Conservation (phyloP, 192 early-diverging fungal genomes). For the Diversispora eburnea region DNA sequence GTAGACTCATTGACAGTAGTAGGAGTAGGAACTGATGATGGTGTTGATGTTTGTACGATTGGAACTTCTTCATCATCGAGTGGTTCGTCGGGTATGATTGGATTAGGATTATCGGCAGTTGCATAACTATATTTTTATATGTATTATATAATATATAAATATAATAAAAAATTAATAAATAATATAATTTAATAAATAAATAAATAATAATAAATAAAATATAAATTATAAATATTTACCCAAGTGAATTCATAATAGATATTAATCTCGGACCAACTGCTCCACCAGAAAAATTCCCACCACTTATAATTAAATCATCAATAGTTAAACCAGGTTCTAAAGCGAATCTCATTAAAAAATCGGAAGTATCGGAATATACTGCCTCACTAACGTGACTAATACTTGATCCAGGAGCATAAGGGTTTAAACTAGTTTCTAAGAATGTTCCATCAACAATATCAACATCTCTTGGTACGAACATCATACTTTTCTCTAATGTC, state of each 20-base stretch:
- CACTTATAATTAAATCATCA: constrained; percentile 14
- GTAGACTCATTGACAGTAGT: too few relatives aligned
- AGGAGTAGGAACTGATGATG: too few relatives aligned
- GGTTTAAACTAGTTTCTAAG: constrained; percentile 32
- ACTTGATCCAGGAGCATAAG: constrained; percentile 37
- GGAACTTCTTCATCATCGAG: too few relatives aligned
- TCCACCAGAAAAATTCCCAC: constrained; percentile 21
- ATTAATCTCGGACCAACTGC: constrained; percentile 34
- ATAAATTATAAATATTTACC: constrained; percentile 31
- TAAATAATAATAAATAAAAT: too few relatives aligned
- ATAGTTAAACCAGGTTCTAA: constrained; percentile 35
- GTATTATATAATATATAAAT: too few relatives aligned
- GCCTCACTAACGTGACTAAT: constrained; percentile 35
- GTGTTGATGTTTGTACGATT: too few relatives aligned
- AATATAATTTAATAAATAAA: too few relatives aligned
- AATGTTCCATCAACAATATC: not conserved
- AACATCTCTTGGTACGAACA: not conserved
- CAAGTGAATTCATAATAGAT: constrained; percentile 29
- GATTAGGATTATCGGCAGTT: too few relatives aligned
- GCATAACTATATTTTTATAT: too few relatives aligned
- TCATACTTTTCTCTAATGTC: not conserved
- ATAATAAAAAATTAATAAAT: too few relatives aligned
- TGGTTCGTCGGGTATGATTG: too few relatives aligned
- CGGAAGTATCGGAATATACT: constrained; percentile 29
- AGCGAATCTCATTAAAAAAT: constrained; percentile 40